Evolutionary conservation across 2,329 filamentous ascomycete genomes (phyloP).

Genomic region (Fusarium redolens): DNA sequence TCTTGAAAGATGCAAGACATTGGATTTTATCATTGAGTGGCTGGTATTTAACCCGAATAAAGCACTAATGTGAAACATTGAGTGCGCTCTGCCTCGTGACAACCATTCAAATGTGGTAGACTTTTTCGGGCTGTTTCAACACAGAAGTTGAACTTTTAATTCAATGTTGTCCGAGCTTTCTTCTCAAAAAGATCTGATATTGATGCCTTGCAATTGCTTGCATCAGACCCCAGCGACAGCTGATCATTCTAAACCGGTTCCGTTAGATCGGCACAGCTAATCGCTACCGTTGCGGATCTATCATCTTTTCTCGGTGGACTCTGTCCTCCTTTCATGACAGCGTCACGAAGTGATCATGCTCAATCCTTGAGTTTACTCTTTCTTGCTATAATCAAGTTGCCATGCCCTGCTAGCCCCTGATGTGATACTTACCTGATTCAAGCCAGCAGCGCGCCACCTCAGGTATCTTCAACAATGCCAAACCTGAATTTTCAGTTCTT

Average conservation of each 20-base stretch:
- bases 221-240: conserved; percentile 27
- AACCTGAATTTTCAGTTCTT: conserved; percentile 7
- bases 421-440: neutral
- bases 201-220: conserved; percentile 29
- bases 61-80: neutral
- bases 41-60: conserved; percentile 11
- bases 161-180: neutral
- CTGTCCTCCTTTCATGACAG: conserved; percentile 1
- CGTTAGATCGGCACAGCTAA: conserved; percentile 33
- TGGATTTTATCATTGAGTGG: conserved; percentile 11
- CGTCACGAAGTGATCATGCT: neutral
- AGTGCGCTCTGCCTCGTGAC: neutral
- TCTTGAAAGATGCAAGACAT: conserved; percentile 20
- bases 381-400: neutral
- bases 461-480: neutral
- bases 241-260: conserved; percentile 24
- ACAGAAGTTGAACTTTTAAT: neutral
- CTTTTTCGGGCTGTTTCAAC: conserved; percentile 8
- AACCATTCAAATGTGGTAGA: neutral
- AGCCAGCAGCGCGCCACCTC: neutral
- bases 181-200: conserved; percentile 6
- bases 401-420: neutral
- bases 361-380: neutral
- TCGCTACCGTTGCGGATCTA: conserved; percentile 3
- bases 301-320: neutral